Evolutionary conservation across 495 filamentous ascomycete genomes (phyloP).

Genomic region (Aspergillus ellipticus): DNA sequence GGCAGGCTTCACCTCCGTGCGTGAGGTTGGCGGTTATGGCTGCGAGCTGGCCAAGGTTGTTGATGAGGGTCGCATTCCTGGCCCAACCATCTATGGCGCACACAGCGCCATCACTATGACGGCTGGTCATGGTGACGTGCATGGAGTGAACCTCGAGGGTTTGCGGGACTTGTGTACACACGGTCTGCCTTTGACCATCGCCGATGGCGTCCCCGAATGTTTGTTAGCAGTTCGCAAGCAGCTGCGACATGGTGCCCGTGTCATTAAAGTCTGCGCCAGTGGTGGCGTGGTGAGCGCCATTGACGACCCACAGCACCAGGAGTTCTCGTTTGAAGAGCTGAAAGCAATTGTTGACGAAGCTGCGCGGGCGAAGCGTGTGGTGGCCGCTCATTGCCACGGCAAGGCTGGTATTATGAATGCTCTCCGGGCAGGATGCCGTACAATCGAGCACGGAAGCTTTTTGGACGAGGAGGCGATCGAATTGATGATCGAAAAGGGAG

Average conservation of each 20-base stretch:
- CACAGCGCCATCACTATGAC: conserved; percentile 39
- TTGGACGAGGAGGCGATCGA: conserved; percentile 44
- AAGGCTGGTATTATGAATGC: conserved; percentile 50
- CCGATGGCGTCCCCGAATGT: conserved; percentile 48
- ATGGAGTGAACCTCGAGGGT: conserved; percentile 29
- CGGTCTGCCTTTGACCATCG: conserved; percentile 25
- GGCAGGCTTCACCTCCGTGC: conserved; percentile 51
- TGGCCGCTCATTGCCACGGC: conserved; percentile 50
- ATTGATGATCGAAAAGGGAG: conserved; percentile 44
- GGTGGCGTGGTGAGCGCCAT: conserved; percentile 45
- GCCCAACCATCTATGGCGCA: conserved; percentile 47
- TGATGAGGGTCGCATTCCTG: conserved; percentile 41
- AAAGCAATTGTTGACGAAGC: conserved; percentile 48
- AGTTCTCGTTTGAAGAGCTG: conserved; percentile 51
- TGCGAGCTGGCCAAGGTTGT: conserved; percentile 42
- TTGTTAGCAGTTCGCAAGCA: conserved; percentile 42
- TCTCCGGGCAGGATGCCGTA: conserved; percentile 40
- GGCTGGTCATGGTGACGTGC: conserved; percentile 46
- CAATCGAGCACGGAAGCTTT: conserved; percentile 44
- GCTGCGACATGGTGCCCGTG: conserved; percentile 45
- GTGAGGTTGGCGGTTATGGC: conserved; percentile 46
- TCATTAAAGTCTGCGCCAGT: conserved; percentile 49
- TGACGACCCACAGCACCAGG: conserved; percentile 43
- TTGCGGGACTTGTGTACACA: conserved; percentile 27
- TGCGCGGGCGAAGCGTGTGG: conserved; percentile 33